phyloP scores from a whole-genome alignment of 495 filamentous ascomycete genomes.

The Penicillium desertorum region DNA sequence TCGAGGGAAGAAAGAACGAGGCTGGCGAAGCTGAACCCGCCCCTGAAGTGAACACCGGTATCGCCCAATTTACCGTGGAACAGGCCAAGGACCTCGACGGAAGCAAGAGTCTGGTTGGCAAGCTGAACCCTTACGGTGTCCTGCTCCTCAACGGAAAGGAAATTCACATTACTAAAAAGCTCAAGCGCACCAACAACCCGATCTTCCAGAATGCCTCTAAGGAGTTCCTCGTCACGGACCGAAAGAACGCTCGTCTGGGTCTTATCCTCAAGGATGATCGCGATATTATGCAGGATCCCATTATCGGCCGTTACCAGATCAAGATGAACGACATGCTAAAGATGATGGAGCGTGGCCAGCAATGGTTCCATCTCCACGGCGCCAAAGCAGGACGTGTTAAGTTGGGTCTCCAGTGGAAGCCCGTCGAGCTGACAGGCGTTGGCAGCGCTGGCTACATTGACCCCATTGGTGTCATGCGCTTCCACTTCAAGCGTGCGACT shows the following conservation, averaged over 20 bases:
- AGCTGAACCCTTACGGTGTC: constrained; percentile 85
- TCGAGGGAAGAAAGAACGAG: constrained; percentile 67
- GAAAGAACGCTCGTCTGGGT: constrained; percentile 83
- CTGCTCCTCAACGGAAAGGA: constrained; percentile 88
- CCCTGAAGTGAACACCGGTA: constrained; percentile 89
- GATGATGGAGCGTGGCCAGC: constrained; percentile 85
- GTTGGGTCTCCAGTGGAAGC: constrained; percentile 90
- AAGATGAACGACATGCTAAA: constrained; percentile 91
- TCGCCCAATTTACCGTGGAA: constrained; percentile 86
- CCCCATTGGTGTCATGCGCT: constrained; percentile 88
- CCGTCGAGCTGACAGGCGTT: constrained; percentile 76
- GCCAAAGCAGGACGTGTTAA: constrained; percentile 83
- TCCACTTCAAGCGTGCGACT: constrained; percentile 83
- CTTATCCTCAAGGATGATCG: constrained; percentile 93
- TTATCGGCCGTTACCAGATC: constrained; percentile 89
- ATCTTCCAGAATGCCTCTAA: constrained; percentile 88
- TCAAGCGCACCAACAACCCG: constrained; percentile 95
- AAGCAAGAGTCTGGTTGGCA: constrained; percentile 82
- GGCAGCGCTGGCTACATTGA: constrained; percentile 88
- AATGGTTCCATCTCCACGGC: constrained; percentile 90
- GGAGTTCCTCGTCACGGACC: constrained; percentile 90
- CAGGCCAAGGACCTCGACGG: constrained; percentile 95
- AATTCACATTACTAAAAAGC: constrained; percentile 77
- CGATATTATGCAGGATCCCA: constrained; percentile 76
- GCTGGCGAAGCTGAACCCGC: constrained; percentile 76